Base-by-base conservation (phyloP, 257 asterid species). In the Capsicum baccatum region DNA sequence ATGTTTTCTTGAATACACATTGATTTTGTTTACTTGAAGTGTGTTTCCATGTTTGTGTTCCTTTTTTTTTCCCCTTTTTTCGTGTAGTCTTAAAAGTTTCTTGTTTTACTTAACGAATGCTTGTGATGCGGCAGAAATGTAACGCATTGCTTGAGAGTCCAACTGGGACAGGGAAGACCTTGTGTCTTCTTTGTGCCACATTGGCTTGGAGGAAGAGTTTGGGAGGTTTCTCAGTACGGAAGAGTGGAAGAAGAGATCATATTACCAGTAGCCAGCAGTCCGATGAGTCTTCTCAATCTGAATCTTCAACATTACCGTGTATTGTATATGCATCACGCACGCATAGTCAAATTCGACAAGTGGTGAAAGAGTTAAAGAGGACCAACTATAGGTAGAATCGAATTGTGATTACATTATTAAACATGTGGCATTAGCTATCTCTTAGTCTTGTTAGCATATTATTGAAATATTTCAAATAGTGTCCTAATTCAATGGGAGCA, bases 81-180 rank as follows among this genome's bases (percentile, higher is more conserved):
- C 58, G 6, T 16, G 44, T 19, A 48, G 60, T 19, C 60, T 19
- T 11, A 13, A 6, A 19, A 12, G 44, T 5, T 74, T 48, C 59
- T 48, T 63, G 21, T 62, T 73, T 86, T 80, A 73, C 62, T 74
- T 17, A 11, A 9, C 9, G 21, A 62, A 60, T 83, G 82, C 59
- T 81, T 82, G 35, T 86, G 89, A 68, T 56, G 60, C 60, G 86
- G 48, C 92, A 96, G 99, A 91, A 83, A 89, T 79, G 91, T 85
- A 96, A 96, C 85, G 98, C 99, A 13, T 86, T 96, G 67, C 88
- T 96, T 85, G 99, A 96, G 96, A 96, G 99, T 88, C 99, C 99
- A 70, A 96, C 99, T 63, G 98, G 99, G 88, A 96, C 99, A 48
- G 99, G 99, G 82, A 96, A 96, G 89, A 96, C 99, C 21, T 83